A percentile compares a stretch with the other conserved stretches of the same genome.
Conservation (phyloP, 768 basidiomycete genomes). For the Cystofilobasidium ferigula region DNA sequence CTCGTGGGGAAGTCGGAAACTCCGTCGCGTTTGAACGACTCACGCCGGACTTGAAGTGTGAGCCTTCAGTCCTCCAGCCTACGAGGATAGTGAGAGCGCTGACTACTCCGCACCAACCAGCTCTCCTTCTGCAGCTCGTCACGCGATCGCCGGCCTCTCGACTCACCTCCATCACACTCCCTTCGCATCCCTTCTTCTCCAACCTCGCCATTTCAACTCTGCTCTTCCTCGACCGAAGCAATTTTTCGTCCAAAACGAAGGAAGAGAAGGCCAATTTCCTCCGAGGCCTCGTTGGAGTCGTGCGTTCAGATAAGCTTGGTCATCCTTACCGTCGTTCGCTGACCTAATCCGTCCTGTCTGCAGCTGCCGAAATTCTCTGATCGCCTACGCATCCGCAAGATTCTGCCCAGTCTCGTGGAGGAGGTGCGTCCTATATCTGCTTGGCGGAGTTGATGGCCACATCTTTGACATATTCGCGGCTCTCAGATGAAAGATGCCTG, state of each 20-base stretch:
- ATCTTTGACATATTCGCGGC: neutral
- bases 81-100: neutral
- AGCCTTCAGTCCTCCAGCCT: neutral
- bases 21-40: slow-evolving; percentile 33
- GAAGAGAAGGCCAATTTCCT: slow-evolving; percentile 97
- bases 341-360: slow-evolving; percentile 42
- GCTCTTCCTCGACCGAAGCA: slow-evolving; percentile 89
- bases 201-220: slow-evolving; percentile 90
- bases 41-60: slow-evolving; percentile 34
- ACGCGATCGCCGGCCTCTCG: slow-evolving; percentile 63
- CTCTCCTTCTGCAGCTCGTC: slow-evolving; percentile 65
- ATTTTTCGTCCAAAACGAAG: slow-evolving; percentile 80
- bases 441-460: neutral
- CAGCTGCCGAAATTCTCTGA: slow-evolving; percentile 68
- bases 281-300: slow-evolving; percentile 57
- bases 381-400: slow-evolving; percentile 72
- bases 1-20: slow-evolving; percentile 33
- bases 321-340: neutral
- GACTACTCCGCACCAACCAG: slow-evolving; percentile 39
- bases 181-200: slow-evolving; percentile 82
- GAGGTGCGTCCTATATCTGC: slow-evolving; percentile 50
- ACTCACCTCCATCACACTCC: slow-evolving; percentile 66
- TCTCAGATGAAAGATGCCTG: slow-evolving; percentile 65
- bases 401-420: slow-evolving; percentile 81
- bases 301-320: neutral